Evolutionary conservation across 1,284 basidiomycete species (phyloP), one percentile per base, ranked within the genome.

Genomic region (Ganoderma boninense): DNA sequence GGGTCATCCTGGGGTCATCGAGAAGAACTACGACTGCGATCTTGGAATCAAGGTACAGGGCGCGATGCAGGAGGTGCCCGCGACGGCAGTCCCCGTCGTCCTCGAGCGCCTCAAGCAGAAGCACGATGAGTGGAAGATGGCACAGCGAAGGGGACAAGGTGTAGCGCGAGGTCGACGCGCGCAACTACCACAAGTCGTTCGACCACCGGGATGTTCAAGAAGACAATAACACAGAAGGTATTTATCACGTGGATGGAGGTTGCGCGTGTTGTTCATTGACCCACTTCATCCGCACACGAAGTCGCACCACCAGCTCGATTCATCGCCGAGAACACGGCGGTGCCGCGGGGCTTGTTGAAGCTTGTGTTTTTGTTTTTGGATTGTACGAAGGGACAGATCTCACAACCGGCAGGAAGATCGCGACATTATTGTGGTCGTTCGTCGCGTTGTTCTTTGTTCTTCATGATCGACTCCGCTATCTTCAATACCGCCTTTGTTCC

Each of bases 221-320:
- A n/a, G n/a, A n/a, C n/a, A n/a, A 89, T 95, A 73, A 92, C 93
- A 1, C 85, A 90, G 59, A 97, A 97, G 83, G 88, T 92, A 23
- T 91, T 99, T 73, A 88, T 98, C 57, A 90, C 87, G 73, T 96
- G 99, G 83, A 95, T 98, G 77, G 97, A 99, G 83, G 91, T 92
- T 0, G 77, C 90, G 94, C 1, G 92, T 93, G 16, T 87, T 90
- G 13, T 84, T 95, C 70, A 88, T 95, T 52, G 93, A 96, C 77
- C 91, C 93, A 80, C 79, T 92, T 20, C 90, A 92, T 74, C 86
- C 89, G 54, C 82, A 97, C 84, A 90, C 91, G 78, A 75, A 90
- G 79, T 84, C 91, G 76, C 81, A 89, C 79, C 91, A 94, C 77
- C 97, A 99, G 79, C 87, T 98, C 74, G 90, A 92, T 97, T 93